These are phyloP conservation scores for Alternaria postmessia DNA, from an alignment of 2,329 filamentous ascomycete species.

Conservation along the genomic window DNA sequence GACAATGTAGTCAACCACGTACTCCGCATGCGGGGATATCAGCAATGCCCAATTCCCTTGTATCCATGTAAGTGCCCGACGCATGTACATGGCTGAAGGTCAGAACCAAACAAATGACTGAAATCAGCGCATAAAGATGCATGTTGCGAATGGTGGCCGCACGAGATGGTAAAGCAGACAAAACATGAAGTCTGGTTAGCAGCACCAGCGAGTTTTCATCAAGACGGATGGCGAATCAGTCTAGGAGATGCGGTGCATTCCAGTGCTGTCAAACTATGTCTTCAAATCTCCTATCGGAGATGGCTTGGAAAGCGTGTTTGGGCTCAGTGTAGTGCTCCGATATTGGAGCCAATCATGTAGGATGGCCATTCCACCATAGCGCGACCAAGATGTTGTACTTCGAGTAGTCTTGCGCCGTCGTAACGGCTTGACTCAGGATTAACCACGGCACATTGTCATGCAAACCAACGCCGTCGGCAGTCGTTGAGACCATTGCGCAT, in stretches of 20 bases:
- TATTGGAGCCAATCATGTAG: not conserved
- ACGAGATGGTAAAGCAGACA: not conserved
- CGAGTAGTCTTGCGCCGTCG: not conserved
- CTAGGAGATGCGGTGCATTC: not conserved
- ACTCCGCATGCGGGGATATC: conserved; percentile 34
- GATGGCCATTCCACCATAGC: not conserved
- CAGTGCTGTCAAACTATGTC: not conserved
- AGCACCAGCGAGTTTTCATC: not conserved
- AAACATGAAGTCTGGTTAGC: not conserved
- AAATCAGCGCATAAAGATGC: not conserved
- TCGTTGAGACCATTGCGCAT: not conserved
- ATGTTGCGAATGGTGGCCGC: conserved; percentile 3
- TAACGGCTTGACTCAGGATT: conserved; percentile 1
- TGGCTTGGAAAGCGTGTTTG: conserved; percentile 1
- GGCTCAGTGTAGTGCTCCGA: not conserved
- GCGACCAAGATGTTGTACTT: not conserved
- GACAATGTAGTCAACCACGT: not conserved
- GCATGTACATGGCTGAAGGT: not conserved
- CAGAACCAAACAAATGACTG: conserved; percentile 4
- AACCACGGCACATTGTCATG: not conserved
- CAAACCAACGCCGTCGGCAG: not conserved
- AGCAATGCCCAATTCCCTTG: conserved; percentile 17
- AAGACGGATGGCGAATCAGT: not conserved
- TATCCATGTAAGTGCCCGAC: not conserved
- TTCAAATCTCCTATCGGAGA: not conserved